A percentile compares a stretch with the other conserved stretches of the same genome.
Conservation (phyloP, 139 green algal species). For the Parachlorella kessleri region DNA sequence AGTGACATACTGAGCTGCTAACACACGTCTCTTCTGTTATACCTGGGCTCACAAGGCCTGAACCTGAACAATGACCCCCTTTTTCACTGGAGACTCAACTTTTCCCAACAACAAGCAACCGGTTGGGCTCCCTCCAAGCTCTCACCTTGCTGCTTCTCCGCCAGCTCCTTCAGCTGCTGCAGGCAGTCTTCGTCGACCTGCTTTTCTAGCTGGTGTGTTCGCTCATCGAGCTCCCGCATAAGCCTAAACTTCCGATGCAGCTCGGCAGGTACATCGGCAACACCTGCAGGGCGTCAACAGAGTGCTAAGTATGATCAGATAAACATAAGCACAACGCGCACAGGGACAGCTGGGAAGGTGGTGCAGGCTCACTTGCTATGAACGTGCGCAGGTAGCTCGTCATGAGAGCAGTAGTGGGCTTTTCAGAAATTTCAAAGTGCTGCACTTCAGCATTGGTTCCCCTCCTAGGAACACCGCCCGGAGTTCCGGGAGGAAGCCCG, state of each 20-base stretch:
- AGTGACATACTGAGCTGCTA: too few relatives aligned
- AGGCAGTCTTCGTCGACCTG: constrained; percentile 51
- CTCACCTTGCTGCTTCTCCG: constrained; percentile 15
- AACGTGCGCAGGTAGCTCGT: constrained; percentile 58
- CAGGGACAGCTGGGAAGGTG: neutral
- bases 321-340: neutral
- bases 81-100: too few relatives aligned
- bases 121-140: too few relatives aligned
- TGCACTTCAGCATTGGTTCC: too few relatives aligned
- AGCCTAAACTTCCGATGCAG: constrained; percentile 61
- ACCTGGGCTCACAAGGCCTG: too few relatives aligned
- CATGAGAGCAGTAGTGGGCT: constrained; percentile 22
- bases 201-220: constrained; percentile 41
- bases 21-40: too few relatives aligned
- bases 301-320: neutral
- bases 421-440: too few relatives aligned
- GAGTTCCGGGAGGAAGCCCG: too few relatives aligned
- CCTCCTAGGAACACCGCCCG: too few relatives aligned
- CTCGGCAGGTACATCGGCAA: constrained; percentile 60
- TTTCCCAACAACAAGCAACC: too few relatives aligned
- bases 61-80: too few relatives aligned
- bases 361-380: constrained; percentile 42
- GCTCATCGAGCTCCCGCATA: constrained; percentile 70
- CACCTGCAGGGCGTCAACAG: constrained; percentile 20
- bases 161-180: constrained; percentile 29